Conservation (phyloP, 202 grass and related monocot species). For the Bolboschoenoplectus hybrid region DNA sequence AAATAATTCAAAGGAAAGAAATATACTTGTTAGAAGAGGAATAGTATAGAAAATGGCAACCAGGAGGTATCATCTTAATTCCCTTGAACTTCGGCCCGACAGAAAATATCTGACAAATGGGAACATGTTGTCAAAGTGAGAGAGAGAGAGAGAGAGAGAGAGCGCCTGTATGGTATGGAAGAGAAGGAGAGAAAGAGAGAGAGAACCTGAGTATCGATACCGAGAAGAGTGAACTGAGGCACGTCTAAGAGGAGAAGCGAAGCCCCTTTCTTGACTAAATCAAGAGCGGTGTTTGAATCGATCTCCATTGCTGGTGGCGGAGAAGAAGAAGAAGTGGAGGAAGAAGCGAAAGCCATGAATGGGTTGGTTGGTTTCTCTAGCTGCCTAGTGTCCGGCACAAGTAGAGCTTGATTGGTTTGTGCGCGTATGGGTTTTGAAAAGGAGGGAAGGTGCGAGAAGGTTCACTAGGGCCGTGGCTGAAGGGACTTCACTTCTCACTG, state of each 20-base stretch:
- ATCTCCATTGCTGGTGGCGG: slow-evolving; percentile 41
- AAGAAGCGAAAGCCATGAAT: slow-evolving; percentile 30
- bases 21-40: slow-evolving; percentile 73
- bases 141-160: background rate
- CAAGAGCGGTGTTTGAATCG: slow-evolving; percentile 59
- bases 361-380: background rate
- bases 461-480: background rate
- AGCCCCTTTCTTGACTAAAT: slow-evolving; percentile 71
- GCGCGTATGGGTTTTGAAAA: background rate
- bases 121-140: slow-evolving; percentile 26
- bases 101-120: slow-evolving; percentile 68
- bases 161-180: background rate
- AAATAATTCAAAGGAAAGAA: background rate
- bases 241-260: slow-evolving; percentile 86
- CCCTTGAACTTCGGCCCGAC: slow-evolving; percentile 80
- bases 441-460: slow-evolving; percentile 39
- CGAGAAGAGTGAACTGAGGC: slow-evolving; percentile 67
- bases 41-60: slow-evolving; percentile 77
- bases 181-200: background rate
- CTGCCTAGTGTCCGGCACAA: background rate
- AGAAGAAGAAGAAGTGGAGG: slow-evolving; percentile 3
- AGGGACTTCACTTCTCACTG: too few species aligned
- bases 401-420: background rate
- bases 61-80: slow-evolving; percentile 87
- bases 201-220: slow-evolving; percentile 77